Conservation (phyloP, 306 rosid genomes). For the Cajanus cajan region DNA sequence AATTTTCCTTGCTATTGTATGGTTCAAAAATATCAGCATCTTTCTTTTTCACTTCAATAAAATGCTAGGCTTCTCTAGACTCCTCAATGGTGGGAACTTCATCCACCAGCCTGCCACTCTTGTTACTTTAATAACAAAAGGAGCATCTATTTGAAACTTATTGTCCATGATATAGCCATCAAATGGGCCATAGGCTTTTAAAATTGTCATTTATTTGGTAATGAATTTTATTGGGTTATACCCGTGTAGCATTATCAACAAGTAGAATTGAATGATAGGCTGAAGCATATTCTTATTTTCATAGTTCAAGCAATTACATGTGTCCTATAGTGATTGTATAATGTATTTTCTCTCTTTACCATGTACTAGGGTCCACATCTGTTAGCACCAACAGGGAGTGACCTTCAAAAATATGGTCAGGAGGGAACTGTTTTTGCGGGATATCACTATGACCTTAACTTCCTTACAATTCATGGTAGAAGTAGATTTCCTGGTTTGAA, state of each 20-base stretch:
- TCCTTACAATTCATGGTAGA: conserved; percentile 90
- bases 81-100: background rate
- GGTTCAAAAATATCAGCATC: background rate
- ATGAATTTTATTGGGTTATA: background rate
- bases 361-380: conserved; percentile 87
- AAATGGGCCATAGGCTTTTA: conserved; percentile 1
- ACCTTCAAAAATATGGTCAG: conserved; percentile 64
- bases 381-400: conserved; percentile 97
- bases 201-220: background rate
- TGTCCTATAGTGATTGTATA: conserved; percentile 9
- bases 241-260: background rate
- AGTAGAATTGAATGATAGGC: background rate
- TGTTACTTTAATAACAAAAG: conserved; percentile 14
- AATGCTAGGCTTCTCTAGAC: background rate
- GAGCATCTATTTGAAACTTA: background rate
- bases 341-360: conserved; percentile 13
- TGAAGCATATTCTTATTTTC: background rate
- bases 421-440: conserved; percentile 90
- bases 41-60: background rate
- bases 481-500: conserved; percentile 95
- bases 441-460: conserved; percentile 90
- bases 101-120: background rate
- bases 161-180: background rate
- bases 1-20: background rate
- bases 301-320: background rate